Conservation (phyloP, 495 filamentous ascomycete species). For the Daldinia concentrica region DNA sequence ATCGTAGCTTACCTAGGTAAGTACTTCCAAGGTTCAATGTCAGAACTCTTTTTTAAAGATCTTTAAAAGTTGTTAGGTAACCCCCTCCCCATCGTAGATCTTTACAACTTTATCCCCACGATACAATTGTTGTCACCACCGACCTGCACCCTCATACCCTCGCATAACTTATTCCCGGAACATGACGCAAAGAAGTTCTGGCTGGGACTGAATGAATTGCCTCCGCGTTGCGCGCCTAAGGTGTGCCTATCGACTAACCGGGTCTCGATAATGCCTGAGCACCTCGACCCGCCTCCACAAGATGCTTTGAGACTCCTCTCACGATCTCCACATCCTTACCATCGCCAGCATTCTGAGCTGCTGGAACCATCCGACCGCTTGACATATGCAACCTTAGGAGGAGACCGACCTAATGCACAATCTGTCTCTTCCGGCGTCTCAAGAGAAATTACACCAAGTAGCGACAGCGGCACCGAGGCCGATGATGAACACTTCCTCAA, state of each 20-base stretch:
- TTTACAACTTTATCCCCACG: neutral
- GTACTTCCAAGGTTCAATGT: neutral
- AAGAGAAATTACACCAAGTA: slow-evolving; percentile 65
- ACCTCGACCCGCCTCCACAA: slow-evolving; percentile 49
- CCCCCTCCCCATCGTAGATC: slow-evolving; percentile 1
- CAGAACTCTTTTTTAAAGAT: neutral
- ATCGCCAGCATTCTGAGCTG: slow-evolving; percentile 63
- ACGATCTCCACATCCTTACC: slow-evolving; percentile 82
- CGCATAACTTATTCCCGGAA: slow-evolving; percentile 7
- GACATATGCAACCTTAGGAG: slow-evolving; percentile 9
- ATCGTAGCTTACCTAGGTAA: neutral
- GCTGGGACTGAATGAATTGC: slow-evolving; percentile 31
- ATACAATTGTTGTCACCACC: neutral
- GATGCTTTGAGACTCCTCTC: slow-evolving; percentile 63
- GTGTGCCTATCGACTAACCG: slow-evolving; percentile 22
- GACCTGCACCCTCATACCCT: neutral
- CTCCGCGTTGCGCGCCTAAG: slow-evolving; percentile 29
- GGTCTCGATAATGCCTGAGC: slow-evolving; percentile 53
- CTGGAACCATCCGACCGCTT: slow-evolving; percentile 54
- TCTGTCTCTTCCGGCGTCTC: slow-evolving; percentile 40
- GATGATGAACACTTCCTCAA: slow-evolving; percentile 87
- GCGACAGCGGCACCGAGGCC: slow-evolving; percentile 90
- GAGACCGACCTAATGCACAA: slow-evolving; percentile 28
- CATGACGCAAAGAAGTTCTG: slow-evolving; percentile 22
- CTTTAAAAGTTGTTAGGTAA: neutral